A percentile compares a stretch with the other conserved stretches of the same genome.
These are phyloP conservation scores for Colletotrichum cordylinicola DNA, from an alignment of 2,329 filamentous ascomycete species.

Conservation along the genomic window DNA sequence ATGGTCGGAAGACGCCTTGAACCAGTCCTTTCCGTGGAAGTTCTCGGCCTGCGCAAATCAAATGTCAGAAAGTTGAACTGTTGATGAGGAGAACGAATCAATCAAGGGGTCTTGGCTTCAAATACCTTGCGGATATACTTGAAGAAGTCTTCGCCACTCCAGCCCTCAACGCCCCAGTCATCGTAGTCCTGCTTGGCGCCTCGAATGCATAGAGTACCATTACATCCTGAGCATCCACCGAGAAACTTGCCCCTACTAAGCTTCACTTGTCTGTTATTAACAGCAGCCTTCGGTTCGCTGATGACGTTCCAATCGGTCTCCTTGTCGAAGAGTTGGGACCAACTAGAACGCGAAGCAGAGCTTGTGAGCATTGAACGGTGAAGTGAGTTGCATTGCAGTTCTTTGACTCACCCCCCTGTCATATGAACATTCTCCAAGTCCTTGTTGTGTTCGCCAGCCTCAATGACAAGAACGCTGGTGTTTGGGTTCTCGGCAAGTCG, in stretches of 20 bases:
- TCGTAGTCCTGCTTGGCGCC: slow-evolving; percentile 55
- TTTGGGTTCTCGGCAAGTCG: slow-evolving; percentile 40
- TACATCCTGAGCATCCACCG: slow-evolving; percentile 53
- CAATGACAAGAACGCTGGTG: slow-evolving; percentile 37
- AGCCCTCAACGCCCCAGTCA: slow-evolving; percentile 60
- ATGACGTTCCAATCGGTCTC: slow-evolving; percentile 58
- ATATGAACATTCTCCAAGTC: slow-evolving; percentile 56
- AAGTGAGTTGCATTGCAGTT: slow-evolving; percentile 36
- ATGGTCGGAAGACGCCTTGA: slow-evolving; percentile 54
- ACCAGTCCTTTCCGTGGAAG: slow-evolving; percentile 64
- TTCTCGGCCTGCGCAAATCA: slow-evolving; percentile 51
- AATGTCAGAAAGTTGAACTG: neutral
- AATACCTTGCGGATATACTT: slow-evolving; percentile 59
- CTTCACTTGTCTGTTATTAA: slow-evolving; percentile 50
- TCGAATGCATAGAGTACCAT: slow-evolving; percentile 55
- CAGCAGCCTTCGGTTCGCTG: slow-evolving; percentile 41
- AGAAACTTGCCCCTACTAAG: slow-evolving; percentile 54
- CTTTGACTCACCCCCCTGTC: slow-evolving; percentile 50
- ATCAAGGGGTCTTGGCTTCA: neutral
- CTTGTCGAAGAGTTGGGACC: slow-evolving; percentile 33
- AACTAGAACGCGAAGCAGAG: neutral
- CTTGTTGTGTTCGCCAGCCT: slow-evolving; percentile 44
- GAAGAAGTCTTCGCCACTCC: slow-evolving; percentile 64
- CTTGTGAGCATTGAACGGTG: neutral
- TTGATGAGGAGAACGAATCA: neutral